Conservation (phyloP, 768 basidiomycete species). For the Trametes punicea region DNA sequence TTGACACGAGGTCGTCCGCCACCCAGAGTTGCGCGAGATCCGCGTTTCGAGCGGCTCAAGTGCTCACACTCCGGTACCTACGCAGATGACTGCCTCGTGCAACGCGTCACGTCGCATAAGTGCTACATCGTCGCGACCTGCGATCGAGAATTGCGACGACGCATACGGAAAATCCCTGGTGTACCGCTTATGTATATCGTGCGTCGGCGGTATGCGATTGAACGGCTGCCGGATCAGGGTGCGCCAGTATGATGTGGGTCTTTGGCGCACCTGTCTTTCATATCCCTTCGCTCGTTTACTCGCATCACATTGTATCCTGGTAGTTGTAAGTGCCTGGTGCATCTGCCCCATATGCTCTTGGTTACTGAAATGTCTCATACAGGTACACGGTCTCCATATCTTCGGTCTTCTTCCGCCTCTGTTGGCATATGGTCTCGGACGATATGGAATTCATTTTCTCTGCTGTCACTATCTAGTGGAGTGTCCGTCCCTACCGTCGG, state of each 20-base stretch:
- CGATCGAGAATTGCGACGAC: constrained; percentile 88
- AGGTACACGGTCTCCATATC: constrained; percentile 9
- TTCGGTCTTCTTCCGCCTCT: not conserved
- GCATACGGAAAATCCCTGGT: constrained; percentile 90
- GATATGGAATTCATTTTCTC: not conserved
- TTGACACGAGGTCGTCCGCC: constrained; percentile 10
- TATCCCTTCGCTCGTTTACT: too few relatives aligned
- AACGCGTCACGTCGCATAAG: constrained; percentile 91
- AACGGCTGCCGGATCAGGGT: constrained; percentile 91
- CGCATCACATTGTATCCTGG: constrained; percentile 6
- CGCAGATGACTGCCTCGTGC: constrained; percentile 97
- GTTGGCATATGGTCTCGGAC: not conserved
- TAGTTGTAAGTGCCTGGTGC: constrained; percentile 6
- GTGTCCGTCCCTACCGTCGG: too few relatives aligned
- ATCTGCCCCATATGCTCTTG: not conserved
- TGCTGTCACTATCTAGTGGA: not conserved
- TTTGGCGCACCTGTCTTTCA: not conserved
- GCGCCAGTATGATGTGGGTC: constrained; percentile 54
- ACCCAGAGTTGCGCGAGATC: constrained; percentile 89
- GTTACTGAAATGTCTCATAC: not conserved
- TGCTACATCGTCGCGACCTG: constrained; percentile 98
- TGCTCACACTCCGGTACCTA: constrained; percentile 97
- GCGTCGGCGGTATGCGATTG: constrained; percentile 87
- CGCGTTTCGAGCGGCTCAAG: constrained; percentile 89
- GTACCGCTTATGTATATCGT: constrained; percentile 98